A percentile compares a stretch with the other conserved stretches of the same genome.
Conservation (phyloP, 129 eudicot species). For the Pseudognaphalium luteoalbum region DNA sequence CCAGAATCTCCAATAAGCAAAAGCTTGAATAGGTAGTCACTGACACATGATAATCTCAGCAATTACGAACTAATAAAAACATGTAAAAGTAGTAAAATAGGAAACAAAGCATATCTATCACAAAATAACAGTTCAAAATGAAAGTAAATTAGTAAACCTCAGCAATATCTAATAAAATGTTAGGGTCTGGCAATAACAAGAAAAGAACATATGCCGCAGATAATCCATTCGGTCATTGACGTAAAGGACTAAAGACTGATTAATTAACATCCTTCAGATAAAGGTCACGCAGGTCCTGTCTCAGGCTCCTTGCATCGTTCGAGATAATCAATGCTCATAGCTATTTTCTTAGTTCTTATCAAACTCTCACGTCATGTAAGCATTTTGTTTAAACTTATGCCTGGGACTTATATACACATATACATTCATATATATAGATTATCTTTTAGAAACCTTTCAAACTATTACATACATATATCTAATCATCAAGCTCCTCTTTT, state of each 20-base stretch:
- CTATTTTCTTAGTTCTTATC: neutral
- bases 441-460: neutral
- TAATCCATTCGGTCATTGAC: neutral
- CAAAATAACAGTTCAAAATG: neutral
- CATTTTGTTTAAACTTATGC: neutral
- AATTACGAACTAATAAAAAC: neutral
- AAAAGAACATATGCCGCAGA: neutral
- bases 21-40: conserved; percentile 52
- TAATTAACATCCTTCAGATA: neutral
- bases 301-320: neutral
- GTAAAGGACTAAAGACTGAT: neutral
- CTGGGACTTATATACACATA: neutral
- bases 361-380: neutral
- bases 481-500: neutral
- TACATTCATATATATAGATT: too few relatives aligned
- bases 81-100: neutral
- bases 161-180: neutral
- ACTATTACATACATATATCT: neutral
- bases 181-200: neutral
- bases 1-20: conserved; percentile 52
- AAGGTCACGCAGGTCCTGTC: neutral
- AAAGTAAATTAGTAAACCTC: neutral
- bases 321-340: neutral
- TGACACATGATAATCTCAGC: conserved; percentile 8
- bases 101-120: neutral